Conservation (phyloP, 371 early-diverging fungal species). For the Choanephora cucurbitarum region DNA sequence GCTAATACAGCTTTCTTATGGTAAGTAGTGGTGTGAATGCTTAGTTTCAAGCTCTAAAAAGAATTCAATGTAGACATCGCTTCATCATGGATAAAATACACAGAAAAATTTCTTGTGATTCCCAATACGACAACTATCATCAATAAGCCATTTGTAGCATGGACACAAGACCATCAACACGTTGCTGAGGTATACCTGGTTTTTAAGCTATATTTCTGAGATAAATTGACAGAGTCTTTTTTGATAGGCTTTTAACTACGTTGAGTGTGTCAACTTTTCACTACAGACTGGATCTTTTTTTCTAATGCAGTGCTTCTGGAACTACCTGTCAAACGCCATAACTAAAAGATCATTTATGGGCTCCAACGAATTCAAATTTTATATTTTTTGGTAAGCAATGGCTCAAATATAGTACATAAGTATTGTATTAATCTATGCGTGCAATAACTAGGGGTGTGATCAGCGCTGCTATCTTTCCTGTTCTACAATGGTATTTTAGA, state of each 20-base stretch:
- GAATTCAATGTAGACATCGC: slow-evolving; percentile 25
- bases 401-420: background rate
- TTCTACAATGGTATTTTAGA: slow-evolving; percentile 45
- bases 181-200: slow-evolving; percentile 33
- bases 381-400: slow-evolving; percentile 32
- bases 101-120: slow-evolving; percentile 34
- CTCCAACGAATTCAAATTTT: slow-evolving; percentile 31
- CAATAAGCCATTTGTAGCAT: slow-evolving; percentile 36
- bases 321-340: slow-evolving; percentile 33
- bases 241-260: slow-evolving; percentile 26
- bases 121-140: slow-evolving; percentile 27
- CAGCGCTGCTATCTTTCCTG: slow-evolving; percentile 46
- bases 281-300: slow-evolving; percentile 31
- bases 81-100: slow-evolving; percentile 54
- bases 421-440: background rate
- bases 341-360: slow-evolving; percentile 36
- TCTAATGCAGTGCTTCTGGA: slow-evolving; percentile 42
- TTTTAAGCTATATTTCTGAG: slow-evolving; percentile 17
- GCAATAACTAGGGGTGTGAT: slow-evolving; percentile 33
- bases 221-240: slow-evolving; percentile 42
- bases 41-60: background rate
- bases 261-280: slow-evolving; percentile 27
- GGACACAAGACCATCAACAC: slow-evolving; percentile 37
- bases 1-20: slow-evolving; percentile 42
- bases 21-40: slow-evolving; percentile 20